Evolutionary conservation across 2,329 filamentous ascomycete genomes (phyloP).

Genomic region (Diaporthe sp.): DNA sequence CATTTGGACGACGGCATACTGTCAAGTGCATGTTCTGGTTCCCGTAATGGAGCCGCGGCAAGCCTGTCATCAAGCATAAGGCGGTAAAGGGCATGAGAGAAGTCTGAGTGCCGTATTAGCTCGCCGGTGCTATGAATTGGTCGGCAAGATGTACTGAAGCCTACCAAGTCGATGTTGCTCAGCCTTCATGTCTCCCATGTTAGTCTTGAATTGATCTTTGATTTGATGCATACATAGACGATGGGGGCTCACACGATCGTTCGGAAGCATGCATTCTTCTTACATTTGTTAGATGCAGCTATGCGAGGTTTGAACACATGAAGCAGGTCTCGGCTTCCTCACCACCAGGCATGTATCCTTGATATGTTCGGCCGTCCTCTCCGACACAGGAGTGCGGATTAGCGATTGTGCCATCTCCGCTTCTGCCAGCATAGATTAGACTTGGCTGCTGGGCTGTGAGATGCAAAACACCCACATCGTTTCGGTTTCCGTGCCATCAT

Average conservation of each 20-base stretch:
- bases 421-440: neutral
- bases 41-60: neutral
- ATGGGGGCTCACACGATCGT: neutral
- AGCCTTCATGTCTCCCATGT: neutral
- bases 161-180: conserved; percentile 8
- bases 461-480: neutral
- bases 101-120: neutral
- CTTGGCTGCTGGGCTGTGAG: neutral
- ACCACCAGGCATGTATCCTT: conserved; percentile 15
- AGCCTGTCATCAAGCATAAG: conserved; percentile 7
- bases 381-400: conserved; percentile 2
- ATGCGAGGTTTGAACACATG: neutral
- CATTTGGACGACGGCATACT: neutral
- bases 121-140: neutral
- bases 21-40: conserved; percentile 4
- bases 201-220: neutral
- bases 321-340: neutral
- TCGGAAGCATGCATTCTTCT: conserved; percentile 20
- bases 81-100: conserved; percentile 6
- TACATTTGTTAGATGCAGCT: neutral
- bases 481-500: neutral
- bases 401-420: neutral
- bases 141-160: neutral
- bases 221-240: neutral
- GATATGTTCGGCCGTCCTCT: conserved; percentile 4